Percentiles rank a stretch among this genome's conserved stretches.
Evolutionary conservation across 352 stramenopile genomes (phyloP).

Genomic region (Blastocystis hominis): DNA sequence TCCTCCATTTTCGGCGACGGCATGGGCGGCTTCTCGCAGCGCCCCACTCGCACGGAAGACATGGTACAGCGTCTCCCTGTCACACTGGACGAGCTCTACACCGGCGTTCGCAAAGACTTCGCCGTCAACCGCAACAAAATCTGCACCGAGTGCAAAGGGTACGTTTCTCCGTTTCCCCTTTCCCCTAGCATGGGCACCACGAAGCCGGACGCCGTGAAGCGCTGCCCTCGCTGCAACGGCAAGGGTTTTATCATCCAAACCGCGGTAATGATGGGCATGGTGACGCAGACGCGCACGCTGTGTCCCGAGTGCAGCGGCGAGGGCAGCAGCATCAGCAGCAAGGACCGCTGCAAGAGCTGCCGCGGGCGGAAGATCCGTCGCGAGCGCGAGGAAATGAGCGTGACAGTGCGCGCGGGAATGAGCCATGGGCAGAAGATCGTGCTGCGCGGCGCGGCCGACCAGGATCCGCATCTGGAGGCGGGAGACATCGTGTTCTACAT

Average conservation of each 20-base stretch:
- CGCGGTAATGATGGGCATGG: constrained; percentile 49
- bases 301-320: constrained; percentile 52
- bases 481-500: constrained; percentile 56
- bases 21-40: constrained; percentile 8
- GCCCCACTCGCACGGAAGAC: constrained; percentile 45
- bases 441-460: neutral
- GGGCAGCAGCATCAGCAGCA: constrained; percentile 41
- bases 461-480: constrained; percentile 42
- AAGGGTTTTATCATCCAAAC: constrained; percentile 54
- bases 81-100: constrained; percentile 50
- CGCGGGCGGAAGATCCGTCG: constrained; percentile 41
- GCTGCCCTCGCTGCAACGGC: constrained; percentile 48
- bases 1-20: constrained; percentile 42
- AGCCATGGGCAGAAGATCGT: constrained; percentile 50
- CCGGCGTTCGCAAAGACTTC: constrained; percentile 37
- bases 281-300: constrained; percentile 39
- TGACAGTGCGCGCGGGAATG: constrained; percentile 28
- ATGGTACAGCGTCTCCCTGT: constrained; percentile 52
- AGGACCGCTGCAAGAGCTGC: constrained; percentile 42
- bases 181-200: constrained; percentile 23
- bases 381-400: constrained; percentile 33
- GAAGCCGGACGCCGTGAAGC: constrained; percentile 44
- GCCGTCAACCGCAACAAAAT: constrained; percentile 41
- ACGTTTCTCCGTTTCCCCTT: neutral
- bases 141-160: constrained; percentile 50